Conservation (phyloP, 1,139 yeast species). For the Saccharomyces hybrid region DNA sequence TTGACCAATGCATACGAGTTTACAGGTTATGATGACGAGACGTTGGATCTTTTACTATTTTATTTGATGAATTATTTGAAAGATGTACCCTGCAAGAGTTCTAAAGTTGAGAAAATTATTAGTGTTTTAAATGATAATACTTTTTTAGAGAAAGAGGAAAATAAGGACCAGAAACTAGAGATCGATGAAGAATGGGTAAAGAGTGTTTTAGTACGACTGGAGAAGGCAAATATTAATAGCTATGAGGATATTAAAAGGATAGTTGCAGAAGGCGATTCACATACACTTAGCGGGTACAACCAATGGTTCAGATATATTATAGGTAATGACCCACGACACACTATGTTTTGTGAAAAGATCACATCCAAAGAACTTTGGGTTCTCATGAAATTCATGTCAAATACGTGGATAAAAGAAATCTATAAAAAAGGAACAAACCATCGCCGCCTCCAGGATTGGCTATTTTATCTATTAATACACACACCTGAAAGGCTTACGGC, state of each 20-base stretch:
- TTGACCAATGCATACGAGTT: conserved; percentile 8
- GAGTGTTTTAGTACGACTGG: conserved; percentile 8
- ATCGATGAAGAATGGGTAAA: conserved; percentile 25
- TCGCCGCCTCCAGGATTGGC: conserved; percentile 20
- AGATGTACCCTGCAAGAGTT: not conserved
- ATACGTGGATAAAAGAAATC: conserved; percentile 23
- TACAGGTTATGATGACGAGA: conserved; percentile 15
- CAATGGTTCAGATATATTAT: conserved; percentile 21
- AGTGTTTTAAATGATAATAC: not conserved
- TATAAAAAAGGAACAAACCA: conserved; percentile 12
- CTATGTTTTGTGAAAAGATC: conserved; percentile 14
- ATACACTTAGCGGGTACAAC: conserved; percentile 15
- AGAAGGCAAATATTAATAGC: conserved; percentile 7
- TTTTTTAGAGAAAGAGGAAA: not conserved
- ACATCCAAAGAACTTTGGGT: conserved; percentile 18
- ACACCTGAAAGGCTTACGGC: conserved; percentile 24
- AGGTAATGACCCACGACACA: conserved; percentile 19
- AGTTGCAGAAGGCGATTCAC: conserved; percentile 7
- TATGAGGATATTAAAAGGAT: conserved; percentile 12
- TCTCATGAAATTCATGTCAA: conserved; percentile 22
- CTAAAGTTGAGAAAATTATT: not conserved
- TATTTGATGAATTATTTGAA: conserved; percentile 13
- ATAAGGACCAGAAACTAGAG: conserved; percentile 9
- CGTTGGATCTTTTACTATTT: conserved; percentile 15
- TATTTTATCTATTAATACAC: conserved; percentile 22